These are phyloP conservation scores for Eudorina sp. DNA, from an alignment of 139 green algal genomes.

Conservation along the genomic window DNA sequence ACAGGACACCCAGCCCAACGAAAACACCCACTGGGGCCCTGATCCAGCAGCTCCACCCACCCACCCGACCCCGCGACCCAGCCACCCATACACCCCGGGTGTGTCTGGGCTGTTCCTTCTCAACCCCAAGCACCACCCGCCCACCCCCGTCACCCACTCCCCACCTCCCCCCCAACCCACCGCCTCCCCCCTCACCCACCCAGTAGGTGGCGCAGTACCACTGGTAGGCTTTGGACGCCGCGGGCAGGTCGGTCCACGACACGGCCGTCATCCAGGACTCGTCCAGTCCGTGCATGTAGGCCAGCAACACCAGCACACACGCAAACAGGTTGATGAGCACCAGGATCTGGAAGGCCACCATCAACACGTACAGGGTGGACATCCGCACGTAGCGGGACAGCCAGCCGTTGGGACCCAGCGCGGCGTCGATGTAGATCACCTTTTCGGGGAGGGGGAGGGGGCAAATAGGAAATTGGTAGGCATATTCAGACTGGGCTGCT, in stretches of 20 bases:
- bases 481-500: no score
- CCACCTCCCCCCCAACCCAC: not conserved
- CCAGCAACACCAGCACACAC: constrained; percentile 24
- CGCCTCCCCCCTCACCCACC: not conserved
- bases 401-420: not conserved
- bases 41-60: no score
- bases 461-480: no score
- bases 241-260: constrained; percentile 25
- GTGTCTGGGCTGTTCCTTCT: no score
- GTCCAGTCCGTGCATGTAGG: constrained; percentile 31
- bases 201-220: constrained; percentile 56
- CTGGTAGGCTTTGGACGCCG: constrained; percentile 1
- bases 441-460: not conserved
- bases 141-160: not conserved
- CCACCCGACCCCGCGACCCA: no score
- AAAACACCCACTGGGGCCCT: no score
- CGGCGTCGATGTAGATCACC: constrained; percentile 36
- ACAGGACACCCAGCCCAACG: no score
- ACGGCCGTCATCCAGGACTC: constrained; percentile 47
- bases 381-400: not conserved
- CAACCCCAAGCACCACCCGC: no score
- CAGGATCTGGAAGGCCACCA: constrained; percentile 17
- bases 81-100: no score
- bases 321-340: constrained; percentile 43
- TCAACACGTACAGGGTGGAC: not conserved